phyloP scores from a whole-genome alignment of 106 monocot species.

The Acorus gramineus region DNA sequence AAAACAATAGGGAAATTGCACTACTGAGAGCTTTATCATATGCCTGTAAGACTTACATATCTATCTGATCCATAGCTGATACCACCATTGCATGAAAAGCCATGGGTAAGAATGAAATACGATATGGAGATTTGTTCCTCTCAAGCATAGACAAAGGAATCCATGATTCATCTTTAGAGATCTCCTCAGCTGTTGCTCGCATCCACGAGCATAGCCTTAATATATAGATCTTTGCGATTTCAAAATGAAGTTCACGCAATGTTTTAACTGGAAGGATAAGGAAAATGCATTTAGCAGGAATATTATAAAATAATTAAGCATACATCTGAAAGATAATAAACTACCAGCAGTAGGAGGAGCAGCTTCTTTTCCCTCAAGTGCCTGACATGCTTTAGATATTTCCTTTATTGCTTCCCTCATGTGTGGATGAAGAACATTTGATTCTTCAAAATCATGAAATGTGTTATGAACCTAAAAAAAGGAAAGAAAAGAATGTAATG shows the following conservation, averaged over 20 bases:
- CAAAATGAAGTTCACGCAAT: slow-evolving; percentile 72
- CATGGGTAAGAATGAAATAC: slow-evolving; percentile 82
- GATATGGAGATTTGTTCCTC: slow-evolving; percentile 83
- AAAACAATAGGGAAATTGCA: too few species aligned
- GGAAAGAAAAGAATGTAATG: background rate
- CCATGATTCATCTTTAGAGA: slow-evolving; percentile 84
- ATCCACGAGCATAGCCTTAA: slow-evolving; percentile 93
- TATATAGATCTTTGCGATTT: slow-evolving; percentile 79
- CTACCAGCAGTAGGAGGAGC: slow-evolving; percentile 79
- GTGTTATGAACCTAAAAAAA: slow-evolving; percentile 54
- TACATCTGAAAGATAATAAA: background rate
- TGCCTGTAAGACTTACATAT: slow-evolving; percentile 33
- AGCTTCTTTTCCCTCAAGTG: slow-evolving; percentile 78
- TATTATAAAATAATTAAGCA: too few species aligned
- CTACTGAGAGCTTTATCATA: too few species aligned
- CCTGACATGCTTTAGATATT: slow-evolving; percentile 70
- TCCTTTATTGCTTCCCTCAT: slow-evolving; percentile 84
- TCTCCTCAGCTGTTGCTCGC: slow-evolving; percentile 65
- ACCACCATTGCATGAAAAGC: slow-evolving; percentile 49
- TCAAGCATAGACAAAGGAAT: slow-evolving; percentile 82
- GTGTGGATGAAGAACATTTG: slow-evolving; percentile 71
- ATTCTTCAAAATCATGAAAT: slow-evolving; percentile 88
- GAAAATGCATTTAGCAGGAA: slow-evolving; percentile 3
- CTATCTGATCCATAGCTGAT: slow-evolving; percentile 97
- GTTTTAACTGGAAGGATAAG: slow-evolving; percentile 50